Evolutionary conservation across 129 eudicot genomes (phyloP).

Genomic region (Pittosporum tobira): DNA sequence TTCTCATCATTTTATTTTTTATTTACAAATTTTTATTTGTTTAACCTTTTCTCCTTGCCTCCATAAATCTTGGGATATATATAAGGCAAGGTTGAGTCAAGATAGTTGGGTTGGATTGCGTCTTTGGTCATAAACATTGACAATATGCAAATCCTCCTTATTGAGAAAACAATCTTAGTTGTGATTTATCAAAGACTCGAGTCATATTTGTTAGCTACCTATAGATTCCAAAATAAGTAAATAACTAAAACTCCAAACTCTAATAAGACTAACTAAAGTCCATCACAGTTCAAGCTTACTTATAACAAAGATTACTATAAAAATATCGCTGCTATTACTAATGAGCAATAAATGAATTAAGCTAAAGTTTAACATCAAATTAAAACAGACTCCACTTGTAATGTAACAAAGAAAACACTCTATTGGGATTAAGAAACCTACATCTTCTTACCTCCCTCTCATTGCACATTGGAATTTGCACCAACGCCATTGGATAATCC

Average conservation of each 20-base stretch:
- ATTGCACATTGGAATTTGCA: constrained; percentile 89
- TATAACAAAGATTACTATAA: neutral
- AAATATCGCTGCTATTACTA: neutral
- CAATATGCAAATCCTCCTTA: neutral
- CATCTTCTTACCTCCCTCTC: constrained; percentile 94
- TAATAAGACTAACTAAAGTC: too few species aligned
- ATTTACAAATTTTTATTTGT: too few species aligned
- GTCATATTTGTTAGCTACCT: neutral
- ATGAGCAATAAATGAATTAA: neutral
- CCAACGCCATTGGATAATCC: constrained; percentile 74
- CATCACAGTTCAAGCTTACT: neutral
- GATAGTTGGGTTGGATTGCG: too few species aligned
- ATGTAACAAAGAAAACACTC: neutral
- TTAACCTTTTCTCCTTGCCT: too few species aligned
- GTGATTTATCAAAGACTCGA: neutral
- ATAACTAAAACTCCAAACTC: too few species aligned
- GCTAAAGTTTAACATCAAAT: neutral
- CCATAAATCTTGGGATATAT: too few species aligned
- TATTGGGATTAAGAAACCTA: constrained; percentile 54
- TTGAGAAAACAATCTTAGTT: neutral
- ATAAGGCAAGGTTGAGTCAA: too few species aligned
- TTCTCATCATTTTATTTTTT: too few species aligned
- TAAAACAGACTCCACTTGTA: neutral
- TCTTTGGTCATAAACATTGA: neutral
- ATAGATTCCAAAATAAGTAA: neutral